Conservation (phyloP, 306 rosid genomes). For the Vigna reflexopilosa region DNA sequence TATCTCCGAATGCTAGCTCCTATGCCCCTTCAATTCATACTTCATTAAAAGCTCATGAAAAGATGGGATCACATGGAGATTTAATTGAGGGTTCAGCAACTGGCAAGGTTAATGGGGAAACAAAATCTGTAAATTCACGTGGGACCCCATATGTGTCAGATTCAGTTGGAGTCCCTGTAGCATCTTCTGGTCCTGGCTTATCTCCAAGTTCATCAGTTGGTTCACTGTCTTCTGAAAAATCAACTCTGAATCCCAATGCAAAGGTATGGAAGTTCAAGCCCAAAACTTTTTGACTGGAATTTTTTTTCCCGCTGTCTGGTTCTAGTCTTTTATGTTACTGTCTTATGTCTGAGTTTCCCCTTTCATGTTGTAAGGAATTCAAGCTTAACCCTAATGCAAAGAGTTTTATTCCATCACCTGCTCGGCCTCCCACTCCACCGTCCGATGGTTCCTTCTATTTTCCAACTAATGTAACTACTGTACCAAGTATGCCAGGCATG, state of each 20-base stretch:
- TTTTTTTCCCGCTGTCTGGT: neutral
- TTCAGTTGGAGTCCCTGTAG: constrained; percentile 53
- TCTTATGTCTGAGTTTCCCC: constrained; percentile 6
- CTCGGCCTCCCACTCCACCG: constrained; percentile 79
- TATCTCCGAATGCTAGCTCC: constrained; percentile 57
- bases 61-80: constrained; percentile 56
- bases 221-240: constrained; percentile 88
- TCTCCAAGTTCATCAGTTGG: constrained; percentile 92
- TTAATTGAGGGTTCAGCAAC: constrained; percentile 49
- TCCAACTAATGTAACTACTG: constrained; percentile 59
- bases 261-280: constrained; percentile 64
- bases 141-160: constrained; percentile 70
- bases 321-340: constrained; percentile 30
- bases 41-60: constrained; percentile 57
- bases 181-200: constrained; percentile 64
- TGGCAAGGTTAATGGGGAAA: constrained; percentile 58
- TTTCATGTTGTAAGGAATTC: constrained; percentile 72
- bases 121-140: constrained; percentile 52
- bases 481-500: constrained; percentile 79
- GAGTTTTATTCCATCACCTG: constrained; percentile 82
- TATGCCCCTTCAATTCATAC: constrained; percentile 59
- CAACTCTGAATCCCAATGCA: constrained; percentile 84
- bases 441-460: constrained; percentile 84
- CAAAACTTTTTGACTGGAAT: neutral
- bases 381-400: constrained; percentile 93